Base-by-base conservation (phyloP, 1,284 basidiomycete species). In the Tausonia pullulans region DNA sequence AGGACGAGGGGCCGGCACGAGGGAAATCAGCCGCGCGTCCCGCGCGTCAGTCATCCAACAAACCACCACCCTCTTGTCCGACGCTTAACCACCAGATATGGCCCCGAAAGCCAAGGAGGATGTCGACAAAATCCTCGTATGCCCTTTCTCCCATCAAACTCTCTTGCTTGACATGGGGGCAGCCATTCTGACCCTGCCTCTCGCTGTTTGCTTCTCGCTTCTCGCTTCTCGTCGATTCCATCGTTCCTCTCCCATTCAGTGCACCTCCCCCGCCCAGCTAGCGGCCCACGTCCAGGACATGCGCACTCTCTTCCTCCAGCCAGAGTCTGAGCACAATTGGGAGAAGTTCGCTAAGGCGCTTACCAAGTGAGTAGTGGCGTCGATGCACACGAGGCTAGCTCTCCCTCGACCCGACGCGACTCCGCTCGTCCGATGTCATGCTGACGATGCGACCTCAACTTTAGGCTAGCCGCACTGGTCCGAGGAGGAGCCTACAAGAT, bases 241-340 rank as follows among this genome's bases (percentile, higher is more conserved):
- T 58, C 56, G 58, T 10, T 58, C 39, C 8, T 58, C 43, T 45
- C 44, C n/a, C 16, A 59, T 4, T 7, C 67, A 76, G 75, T 78
- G 77, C 61, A 70, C 74, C 4, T 73, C 75, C 0, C 69, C 73
- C 3, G 73, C 73, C 46, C 70, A 74, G 40, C 69, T 78, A 5
- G 67, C 72, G 40, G 67, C 67, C 41, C 76, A 78, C 62, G 69
- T 77, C 39, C 73, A 75, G 7, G 66, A 67, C 0, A 69, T 78
- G 40, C 63, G 69, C 3, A 68, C 68, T 11, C 68, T 72, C 0
- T 68, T 78, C 16, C 73, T 70, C 49, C 72, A 72, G 5, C 70
- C 70, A n/a, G 77, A 78, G 69, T 72, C 71, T 39, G 77, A 78
- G 62, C 75, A 77, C 59, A 76, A 74, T 27, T 78, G 76, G 76